Evolutionary conservation across 208 protist genomes (phyloP), one percentile per base, ranked within the genome.

Genomic region (Leishmania guyanensis): DNA sequence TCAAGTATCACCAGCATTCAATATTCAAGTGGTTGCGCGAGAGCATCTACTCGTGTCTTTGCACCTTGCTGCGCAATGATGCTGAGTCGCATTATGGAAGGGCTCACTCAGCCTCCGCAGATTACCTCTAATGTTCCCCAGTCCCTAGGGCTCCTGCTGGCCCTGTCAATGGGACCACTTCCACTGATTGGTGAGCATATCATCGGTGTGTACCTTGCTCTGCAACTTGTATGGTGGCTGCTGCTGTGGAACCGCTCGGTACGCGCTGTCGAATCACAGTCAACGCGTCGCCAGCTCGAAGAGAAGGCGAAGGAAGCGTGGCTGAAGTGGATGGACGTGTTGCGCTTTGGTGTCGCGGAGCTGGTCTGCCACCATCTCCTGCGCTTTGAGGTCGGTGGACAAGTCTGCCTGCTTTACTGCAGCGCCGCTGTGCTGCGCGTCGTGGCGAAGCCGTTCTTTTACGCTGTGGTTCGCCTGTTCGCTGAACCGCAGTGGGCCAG

Each of bases 341-440:
- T 77, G 72, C 82, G 82, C 3, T 65, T 81, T 46, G 46, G 33
- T 22, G 70, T 46, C 9, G 71, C 62, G 0, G 70, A 46, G 26
- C 64, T 64, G 8, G 62, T 78, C 0, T 65, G 43, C 36, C 22
- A 69, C 0, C 48, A 73, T 20, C 0, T 75, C 10, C 0, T 78
- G 1, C 6, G 6, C 46, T 76, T 85, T 16, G 71, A 77, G 46
- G 33, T 78, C n/a, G 77, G 54, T 5, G 60, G n/a, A 17, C 70
- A 85, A 36, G 36, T 77, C 58, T 85, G 82, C 62, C 36, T 65
- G 60, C 39, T 85, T 20, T 85, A 85, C 77, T 78, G 82, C 77
- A 48, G 50, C 50, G 56, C 60, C 51, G 68, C 64, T 5, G 82
- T n/a, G 20, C 43, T 85, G 62, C 82, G 62, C 20, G 65, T 62